Evolutionary conservation across 345 rosid genomes (phyloP).

Genomic region (Aurinia saxatilis): DNA sequence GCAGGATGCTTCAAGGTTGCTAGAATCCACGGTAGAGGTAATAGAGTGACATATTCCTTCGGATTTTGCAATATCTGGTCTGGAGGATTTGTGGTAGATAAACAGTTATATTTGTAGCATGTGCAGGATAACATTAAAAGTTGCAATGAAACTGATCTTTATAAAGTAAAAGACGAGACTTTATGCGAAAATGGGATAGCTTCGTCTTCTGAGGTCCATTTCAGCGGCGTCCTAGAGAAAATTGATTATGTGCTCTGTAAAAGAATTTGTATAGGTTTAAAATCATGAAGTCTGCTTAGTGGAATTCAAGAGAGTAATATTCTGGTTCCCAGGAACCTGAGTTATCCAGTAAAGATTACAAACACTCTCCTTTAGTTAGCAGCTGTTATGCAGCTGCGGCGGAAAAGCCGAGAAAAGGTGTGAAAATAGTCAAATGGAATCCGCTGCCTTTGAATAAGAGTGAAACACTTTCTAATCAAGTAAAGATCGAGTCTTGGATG

Average conservation of each 20-base stretch:
- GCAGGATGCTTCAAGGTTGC: constrained; percentile 19
- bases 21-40: constrained; percentile 28
- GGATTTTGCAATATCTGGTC: not conserved
- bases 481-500: constrained; percentile 7
- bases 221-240: constrained; percentile 20
- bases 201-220: constrained; percentile 11
- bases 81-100: not conserved
- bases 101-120: not conserved
- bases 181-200: constrained; percentile 14
- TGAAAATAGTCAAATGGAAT: constrained; percentile 17
- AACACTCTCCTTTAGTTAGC: too few species aligned
- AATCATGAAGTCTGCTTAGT: constrained; percentile 8
- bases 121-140: constrained; percentile 12
- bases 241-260: constrained; percentile 20
- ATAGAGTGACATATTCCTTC: not conserved
- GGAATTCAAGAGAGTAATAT: constrained; percentile 4
- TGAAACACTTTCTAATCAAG: not conserved
- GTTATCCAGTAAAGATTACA: too few species aligned
- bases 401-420: not conserved
- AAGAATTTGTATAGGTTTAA: not conserved
- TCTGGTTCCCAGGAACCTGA: too few species aligned
- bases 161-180: constrained; percentile 15
- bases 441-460: not conserved
- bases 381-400: not conserved
- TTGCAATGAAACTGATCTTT: not conserved